Conservation (phyloP, 371 early-diverging fungal genomes). For the Chytridium lagenaria region DNA sequence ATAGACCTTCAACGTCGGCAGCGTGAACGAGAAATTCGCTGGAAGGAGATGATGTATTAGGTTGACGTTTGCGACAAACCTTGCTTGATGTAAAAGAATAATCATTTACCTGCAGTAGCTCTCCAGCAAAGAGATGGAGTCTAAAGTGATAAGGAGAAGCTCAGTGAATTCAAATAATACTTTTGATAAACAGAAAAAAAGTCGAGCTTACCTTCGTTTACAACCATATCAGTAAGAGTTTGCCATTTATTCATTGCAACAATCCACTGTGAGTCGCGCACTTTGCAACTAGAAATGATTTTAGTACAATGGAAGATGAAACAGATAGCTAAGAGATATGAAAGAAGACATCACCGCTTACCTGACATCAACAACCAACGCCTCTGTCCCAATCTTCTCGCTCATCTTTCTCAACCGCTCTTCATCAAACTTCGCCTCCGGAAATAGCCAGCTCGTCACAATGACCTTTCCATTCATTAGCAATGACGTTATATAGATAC, state of each 20-base stretch:
- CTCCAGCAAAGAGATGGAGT: conserved; percentile 47
- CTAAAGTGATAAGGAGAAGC: conserved; percentile 20
- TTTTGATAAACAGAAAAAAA: too few species aligned
- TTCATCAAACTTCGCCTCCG: conserved; percentile 70
- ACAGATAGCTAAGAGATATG: not conserved
- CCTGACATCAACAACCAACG: conserved; percentile 88
- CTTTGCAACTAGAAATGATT: conserved; percentile 72
- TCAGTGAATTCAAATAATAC: not conserved
- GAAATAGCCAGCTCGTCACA: conserved; percentile 94
- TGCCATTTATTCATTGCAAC: conserved; percentile 98
- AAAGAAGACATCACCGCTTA: conserved; percentile 1
- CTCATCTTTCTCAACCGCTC: conserved; percentile 70
- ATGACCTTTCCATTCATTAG: conserved; percentile 69
- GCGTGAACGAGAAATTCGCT: conserved; percentile 97
- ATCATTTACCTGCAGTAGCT: conserved; percentile 80
- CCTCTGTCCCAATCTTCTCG: conserved; percentile 74
- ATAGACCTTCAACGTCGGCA: conserved; percentile 96
- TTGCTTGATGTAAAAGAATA: too few species aligned
- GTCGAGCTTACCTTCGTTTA: conserved; percentile 77
- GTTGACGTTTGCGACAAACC: too few species aligned
- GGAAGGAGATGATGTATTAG: too few species aligned
- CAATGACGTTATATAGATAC: conserved; percentile 1
- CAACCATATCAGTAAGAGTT: conserved; percentile 86
- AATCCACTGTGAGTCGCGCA: conserved; percentile 75
- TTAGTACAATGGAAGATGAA: too few species aligned